Evolutionary conservation across 352 stramenopile species (phyloP).

Genomic region (Phytophthora ohioensis): DNA sequence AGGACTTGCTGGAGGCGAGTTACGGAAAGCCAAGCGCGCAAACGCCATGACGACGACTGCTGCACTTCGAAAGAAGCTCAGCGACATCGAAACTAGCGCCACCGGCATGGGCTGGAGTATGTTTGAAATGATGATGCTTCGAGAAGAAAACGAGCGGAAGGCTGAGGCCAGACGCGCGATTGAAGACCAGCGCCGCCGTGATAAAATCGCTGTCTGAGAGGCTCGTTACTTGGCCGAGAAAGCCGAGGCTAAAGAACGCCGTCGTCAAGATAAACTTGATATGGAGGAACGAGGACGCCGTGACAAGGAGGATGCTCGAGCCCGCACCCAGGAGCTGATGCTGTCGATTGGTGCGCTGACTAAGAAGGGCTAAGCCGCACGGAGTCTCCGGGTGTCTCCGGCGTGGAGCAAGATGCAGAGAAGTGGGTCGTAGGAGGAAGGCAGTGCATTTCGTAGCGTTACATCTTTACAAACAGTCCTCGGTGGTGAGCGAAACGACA

Average conservation of each 20-base stretch:
- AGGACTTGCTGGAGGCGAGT: not conserved
- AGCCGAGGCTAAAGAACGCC: slow-evolving; percentile 8
- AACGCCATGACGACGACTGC: not conserved
- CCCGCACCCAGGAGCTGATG: not conserved
- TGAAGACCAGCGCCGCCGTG: slow-evolving; percentile 5
- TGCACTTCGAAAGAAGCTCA: not conserved
- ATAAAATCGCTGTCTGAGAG: not conserved
- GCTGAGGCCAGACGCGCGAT: not conserved
- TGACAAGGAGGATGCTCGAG: not conserved
- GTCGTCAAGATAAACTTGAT: slow-evolving; percentile 11
- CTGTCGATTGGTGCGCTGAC: not conserved
- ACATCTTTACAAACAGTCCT: no score
- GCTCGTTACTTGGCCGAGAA: not conserved
- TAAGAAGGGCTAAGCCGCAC: not conserved
- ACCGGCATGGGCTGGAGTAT: not conserved
- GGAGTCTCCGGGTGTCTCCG: no score
- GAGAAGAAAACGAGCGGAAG: slow-evolving; percentile 6
- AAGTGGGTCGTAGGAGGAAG: no score
- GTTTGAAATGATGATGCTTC: slow-evolving; percentile 10
- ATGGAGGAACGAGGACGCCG: not conserved
- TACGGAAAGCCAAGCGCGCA: slow-evolving; percentile 6
- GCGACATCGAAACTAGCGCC: not conserved
- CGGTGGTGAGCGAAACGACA: no score
- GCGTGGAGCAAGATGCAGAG: no score
- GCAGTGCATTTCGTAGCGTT: no score